A percentile compares a stretch with the other conserved stretches of the same genome.
Conservation (phyloP, 805 yeast genomes). For the Priceomyces melissophilus region DNA sequence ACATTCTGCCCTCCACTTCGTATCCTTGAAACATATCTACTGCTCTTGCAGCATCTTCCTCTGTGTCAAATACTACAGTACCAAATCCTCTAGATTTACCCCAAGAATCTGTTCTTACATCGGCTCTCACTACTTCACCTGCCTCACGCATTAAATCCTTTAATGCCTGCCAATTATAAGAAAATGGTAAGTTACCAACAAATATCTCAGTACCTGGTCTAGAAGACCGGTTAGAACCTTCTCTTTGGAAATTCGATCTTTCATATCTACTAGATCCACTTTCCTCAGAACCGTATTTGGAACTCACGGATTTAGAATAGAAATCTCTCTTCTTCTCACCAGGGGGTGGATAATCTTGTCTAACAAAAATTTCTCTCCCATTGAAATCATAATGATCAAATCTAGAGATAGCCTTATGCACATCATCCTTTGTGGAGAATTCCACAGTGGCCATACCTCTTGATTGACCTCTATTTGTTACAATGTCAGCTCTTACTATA, state of each 20-base stretch:
- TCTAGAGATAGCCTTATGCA: constrained; percentile 64
- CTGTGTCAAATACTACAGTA: constrained; percentile 64
- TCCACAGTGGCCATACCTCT: constrained; percentile 93
- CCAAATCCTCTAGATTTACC: constrained; percentile 89
- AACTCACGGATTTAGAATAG: constrained; percentile 16
- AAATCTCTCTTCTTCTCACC: constrained; percentile 26
- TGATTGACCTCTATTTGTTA: constrained; percentile 72
- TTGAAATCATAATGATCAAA: constrained; percentile 61
- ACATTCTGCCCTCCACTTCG: constrained; percentile 68
- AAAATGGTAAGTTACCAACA: constrained; percentile 78
- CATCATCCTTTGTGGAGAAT: constrained; percentile 62
- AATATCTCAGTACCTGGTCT: constrained; percentile 58
- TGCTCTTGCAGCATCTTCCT: constrained; percentile 70
- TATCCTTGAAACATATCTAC: constrained; percentile 65
- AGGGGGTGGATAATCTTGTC: constrained; percentile 90
- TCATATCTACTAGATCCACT: constrained; percentile 17
- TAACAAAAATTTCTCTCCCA: constrained; percentile 81
- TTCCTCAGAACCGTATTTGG: constrained; percentile 20
- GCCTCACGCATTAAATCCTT: constrained; percentile 77
- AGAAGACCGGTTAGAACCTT: constrained; percentile 10
- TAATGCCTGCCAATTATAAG: constrained; percentile 78
- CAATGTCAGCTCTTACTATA: constrained; percentile 79
- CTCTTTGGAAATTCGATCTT: constrained; percentile 11
- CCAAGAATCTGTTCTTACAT: constrained; percentile 58
- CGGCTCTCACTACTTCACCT: constrained; percentile 82